Evolutionary conservation across 352 stramenopile genomes (phyloP).

Genomic region (Phytopythium aichiense): DNA sequence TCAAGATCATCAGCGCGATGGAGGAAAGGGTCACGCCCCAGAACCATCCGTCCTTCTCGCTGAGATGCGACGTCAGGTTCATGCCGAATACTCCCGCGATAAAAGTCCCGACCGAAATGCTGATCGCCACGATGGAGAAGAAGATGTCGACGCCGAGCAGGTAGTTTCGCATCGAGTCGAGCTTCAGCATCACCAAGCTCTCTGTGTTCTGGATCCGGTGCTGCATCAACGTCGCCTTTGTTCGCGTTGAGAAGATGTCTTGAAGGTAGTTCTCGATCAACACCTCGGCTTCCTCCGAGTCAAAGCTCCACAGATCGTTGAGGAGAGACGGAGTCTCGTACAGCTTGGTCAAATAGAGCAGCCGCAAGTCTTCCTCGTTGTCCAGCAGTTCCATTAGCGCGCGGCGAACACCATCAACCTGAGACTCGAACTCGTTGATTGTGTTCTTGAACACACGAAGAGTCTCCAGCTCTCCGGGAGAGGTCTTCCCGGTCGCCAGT

Average conservation of each 20-base stretch:
- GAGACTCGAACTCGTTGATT: conserved; percentile 70
- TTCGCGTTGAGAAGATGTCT: conserved; percentile 64
- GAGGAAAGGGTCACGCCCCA: conserved; percentile 29
- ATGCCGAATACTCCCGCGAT: conserved; percentile 60
- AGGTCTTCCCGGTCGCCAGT: conserved; percentile 41
- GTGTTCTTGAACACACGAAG: conserved; percentile 70
- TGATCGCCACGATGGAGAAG: conserved; percentile 55
- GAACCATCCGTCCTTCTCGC: conserved; percentile 28
- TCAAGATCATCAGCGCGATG: conserved; percentile 26
- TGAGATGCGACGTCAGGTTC: conserved; percentile 43
- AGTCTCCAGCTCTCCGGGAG: conserved; percentile 47
- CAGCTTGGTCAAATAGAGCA: conserved; percentile 54
- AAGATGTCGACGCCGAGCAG: conserved; percentile 49
- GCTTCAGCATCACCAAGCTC: conserved; percentile 66
- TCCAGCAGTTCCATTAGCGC: conserved; percentile 65
- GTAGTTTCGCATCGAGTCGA: conserved; percentile 67
- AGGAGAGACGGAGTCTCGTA: conserved; percentile 34
- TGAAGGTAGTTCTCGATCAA: conserved; percentile 57
- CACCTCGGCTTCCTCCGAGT: conserved; percentile 57
- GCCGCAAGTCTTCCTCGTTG: conserved; percentile 65
- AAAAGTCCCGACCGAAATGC: conserved; percentile 52
- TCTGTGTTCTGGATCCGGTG: conserved; percentile 72
- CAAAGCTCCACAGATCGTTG: conserved; percentile 33
- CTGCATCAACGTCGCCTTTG: conserved; percentile 60
- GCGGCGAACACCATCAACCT: conserved; percentile 55